Evolutionary conservation across 2,329 filamentous ascomycete species (phyloP), one percentile per base, ranked within the genome.

Genomic region (Aphanocladium album): DNA sequence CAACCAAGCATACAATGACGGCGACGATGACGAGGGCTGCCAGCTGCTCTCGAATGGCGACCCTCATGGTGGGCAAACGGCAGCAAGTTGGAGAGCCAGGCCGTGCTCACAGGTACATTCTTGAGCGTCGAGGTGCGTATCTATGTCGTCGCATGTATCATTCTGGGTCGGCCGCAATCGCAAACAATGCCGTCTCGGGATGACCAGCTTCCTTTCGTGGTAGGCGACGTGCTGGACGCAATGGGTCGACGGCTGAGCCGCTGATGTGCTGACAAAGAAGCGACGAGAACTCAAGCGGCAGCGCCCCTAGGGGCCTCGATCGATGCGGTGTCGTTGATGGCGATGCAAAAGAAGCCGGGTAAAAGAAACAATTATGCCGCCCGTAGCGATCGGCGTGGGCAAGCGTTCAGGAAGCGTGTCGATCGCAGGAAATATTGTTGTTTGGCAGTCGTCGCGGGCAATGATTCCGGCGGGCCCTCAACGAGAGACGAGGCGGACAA

Each of bases 21-120:
- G 89, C 85, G 63, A 91, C 70, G 65, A 96, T 79, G 70, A 96
- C 90, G 65, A 96, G 81, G 73, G 87, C 81, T 66, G 86, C 90
- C 68, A 97, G 82, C 83, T 97, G 93, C 77, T 93, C 88, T 66
- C 91, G 85, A 70, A 96, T 96, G 62, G 89, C 89, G 73, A 96
- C 85, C 74, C 91, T 87, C 90, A 96, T 93, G 64, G 62, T 71
- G 63, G 58, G 45, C 41, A n/a, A 25, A 35, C 6, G 23, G 51
- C 23, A 23, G 45, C 16, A 33, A 41, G 45, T 23, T 46, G 17
- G 43, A 37, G 33, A 9, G n/a, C 25, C 58, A 41, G 37, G 35
- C 17, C 21, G 33, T 27, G 30, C 43, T 39, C 25, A 19, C 51
- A 47, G 21, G 45, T 25, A 27, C 49, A 57, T 57, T 47, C n/a